phyloP scores from a whole-genome alignment of 192 early-diverging fungal genomes.

The Oehlia diaphana region DNA sequence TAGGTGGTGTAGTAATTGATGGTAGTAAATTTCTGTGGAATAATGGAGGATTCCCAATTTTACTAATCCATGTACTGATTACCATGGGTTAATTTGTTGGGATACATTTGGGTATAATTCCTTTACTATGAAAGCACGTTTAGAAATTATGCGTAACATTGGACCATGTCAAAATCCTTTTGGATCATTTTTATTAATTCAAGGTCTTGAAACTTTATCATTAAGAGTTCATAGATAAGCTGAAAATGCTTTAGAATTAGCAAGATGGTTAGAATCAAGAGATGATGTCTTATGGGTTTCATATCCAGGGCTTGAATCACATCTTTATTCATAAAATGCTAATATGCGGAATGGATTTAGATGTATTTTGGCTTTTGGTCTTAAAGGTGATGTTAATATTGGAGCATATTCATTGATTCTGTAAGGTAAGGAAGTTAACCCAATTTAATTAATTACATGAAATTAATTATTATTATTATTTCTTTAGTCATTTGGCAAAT shows the following conservation, averaged over 20 bases:
- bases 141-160: slow-evolving; percentile 59
- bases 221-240: slow-evolving; percentile 84
- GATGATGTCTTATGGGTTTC: slow-evolving; percentile 83
- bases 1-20: slow-evolving; percentile 90
- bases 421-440: slow-evolving; percentile 41
- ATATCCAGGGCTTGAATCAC: slow-evolving; percentile 75
- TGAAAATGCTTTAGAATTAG: slow-evolving; percentile 77
- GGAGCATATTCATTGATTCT: slow-evolving; percentile 64
- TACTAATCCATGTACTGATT: slow-evolving; percentile 79
- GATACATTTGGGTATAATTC: slow-evolving; percentile 80
- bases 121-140: slow-evolving; percentile 73
- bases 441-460: too few species aligned
- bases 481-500: slow-evolving; percentile 73
- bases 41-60: slow-evolving; percentile 85
- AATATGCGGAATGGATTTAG: too few species aligned
- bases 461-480: neutral
- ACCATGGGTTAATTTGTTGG: slow-evolving; percentile 86
- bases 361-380: slow-evolving; percentile 47
- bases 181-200: slow-evolving; percentile 66
- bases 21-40: slow-evolving; percentile 86
- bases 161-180: slow-evolving; percentile 82
- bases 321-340: too few species aligned
- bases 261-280: slow-evolving; percentile 73
- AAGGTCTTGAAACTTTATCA: slow-evolving; percentile 46
- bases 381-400: slow-evolving; percentile 47